phyloP scores from a whole-genome alignment of 352 stramenopile species.

The Phytophthora citrophthora region DNA sequence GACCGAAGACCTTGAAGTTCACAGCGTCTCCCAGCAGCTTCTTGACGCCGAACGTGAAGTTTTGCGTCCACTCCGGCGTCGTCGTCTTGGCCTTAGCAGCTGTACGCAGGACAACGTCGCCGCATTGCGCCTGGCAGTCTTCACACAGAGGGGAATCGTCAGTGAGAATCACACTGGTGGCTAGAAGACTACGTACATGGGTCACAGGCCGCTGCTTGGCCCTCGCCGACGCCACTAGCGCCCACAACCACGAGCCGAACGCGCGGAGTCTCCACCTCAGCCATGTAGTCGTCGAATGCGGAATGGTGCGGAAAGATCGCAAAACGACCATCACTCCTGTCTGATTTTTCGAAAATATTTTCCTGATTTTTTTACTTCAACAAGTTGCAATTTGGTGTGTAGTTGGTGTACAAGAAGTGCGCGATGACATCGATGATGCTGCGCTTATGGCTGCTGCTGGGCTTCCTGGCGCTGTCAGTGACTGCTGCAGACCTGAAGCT shows the following conservation, averaged over 20 bases:
- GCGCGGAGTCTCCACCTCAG: conserved; percentile 43
- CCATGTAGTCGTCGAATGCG: conserved; percentile 14
- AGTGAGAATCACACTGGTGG: background rate
- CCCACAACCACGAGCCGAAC: conserved; percentile 48
- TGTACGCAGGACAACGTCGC: conserved; percentile 53
- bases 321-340: background rate
- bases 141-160: background rate
- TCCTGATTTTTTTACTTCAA: conserved; percentile 28
- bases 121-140: conserved; percentile 71
- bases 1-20: conserved; percentile 58
- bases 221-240: conserved; percentile 36
- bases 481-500: conserved; percentile 16
- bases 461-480: conserved; percentile 7
- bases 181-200: conserved; percentile 31
- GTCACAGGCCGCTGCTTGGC: conserved; percentile 23
- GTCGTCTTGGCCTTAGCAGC: conserved; percentile 50
- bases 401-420: background rate
- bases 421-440: background rate
- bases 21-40: conserved; percentile 53
- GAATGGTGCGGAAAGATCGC: conserved; percentile 26
- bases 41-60: conserved; percentile 62
- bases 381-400: conserved; percentile 21
- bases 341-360: too few species aligned
- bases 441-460: conserved; percentile 14
- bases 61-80: conserved; percentile 56